Evolutionary conservation across 495 filamentous ascomycete species (phyloP).

Genomic region (Pseudoneurospora amorphoporcata): DNA sequence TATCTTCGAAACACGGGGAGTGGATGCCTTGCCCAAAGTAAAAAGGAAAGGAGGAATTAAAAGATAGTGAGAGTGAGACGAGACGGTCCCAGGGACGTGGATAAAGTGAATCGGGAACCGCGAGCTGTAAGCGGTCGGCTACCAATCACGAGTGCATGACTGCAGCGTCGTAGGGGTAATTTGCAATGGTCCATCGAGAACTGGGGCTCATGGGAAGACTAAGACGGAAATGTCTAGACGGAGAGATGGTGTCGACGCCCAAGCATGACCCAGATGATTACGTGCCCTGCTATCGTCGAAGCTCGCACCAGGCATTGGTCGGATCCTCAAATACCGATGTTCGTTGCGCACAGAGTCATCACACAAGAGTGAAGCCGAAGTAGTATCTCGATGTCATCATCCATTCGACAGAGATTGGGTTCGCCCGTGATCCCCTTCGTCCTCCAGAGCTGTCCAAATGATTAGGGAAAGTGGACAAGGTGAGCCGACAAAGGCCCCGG

Average conservation of each 20-base stretch:
- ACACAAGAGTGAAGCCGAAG: not conserved
- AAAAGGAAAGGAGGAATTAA: not conserved
- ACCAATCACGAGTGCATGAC: not conserved
- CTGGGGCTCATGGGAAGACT: not conserved
- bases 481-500: not conserved
- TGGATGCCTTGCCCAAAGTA: not conserved
- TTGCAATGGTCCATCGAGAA: not conserved
- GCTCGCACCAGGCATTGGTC: not conserved
- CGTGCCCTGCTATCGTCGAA: not conserved
- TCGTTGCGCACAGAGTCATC: not conserved
- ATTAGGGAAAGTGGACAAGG: not conserved
- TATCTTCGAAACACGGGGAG: not conserved
- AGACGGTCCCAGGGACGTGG: not conserved
- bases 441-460: not conserved
- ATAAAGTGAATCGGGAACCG: not conserved
- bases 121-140: not conserved
- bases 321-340: not conserved
- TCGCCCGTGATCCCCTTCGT: not conserved
- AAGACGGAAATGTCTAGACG: not conserved
- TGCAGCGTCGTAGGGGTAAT: not conserved
- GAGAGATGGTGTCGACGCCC: not conserved
- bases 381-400: not conserved
- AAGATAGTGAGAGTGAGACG: not conserved
- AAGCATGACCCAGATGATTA: not conserved
- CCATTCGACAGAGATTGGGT: not conserved